A percentile compares a stretch with the other conserved stretches of the same genome.
Evolutionary conservation across 495 filamentous ascomycete genomes (phyloP).

Genomic region (Aspergillus saccharolyticus): DNA sequence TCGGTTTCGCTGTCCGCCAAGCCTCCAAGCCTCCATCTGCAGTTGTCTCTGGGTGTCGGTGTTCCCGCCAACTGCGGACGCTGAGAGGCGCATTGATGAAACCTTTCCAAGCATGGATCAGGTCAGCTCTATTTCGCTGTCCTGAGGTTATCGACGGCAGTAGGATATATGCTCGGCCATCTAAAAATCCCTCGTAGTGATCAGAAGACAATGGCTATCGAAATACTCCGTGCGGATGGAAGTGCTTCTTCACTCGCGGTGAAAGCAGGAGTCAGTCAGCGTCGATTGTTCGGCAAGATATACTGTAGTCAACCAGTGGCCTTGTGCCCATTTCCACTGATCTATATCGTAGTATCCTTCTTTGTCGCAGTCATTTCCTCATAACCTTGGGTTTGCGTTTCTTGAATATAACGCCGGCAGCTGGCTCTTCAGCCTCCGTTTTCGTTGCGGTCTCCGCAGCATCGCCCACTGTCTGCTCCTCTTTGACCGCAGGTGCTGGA

Average conservation of each 20-base stretch:
- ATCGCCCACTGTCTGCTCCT: slow-evolving; percentile 31
- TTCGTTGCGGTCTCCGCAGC: slow-evolving; percentile 4
- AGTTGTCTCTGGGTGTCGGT: neutral
- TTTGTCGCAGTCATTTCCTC: slow-evolving; percentile 24
- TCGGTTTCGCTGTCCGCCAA: neutral
- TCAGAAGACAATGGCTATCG: too few species aligned
- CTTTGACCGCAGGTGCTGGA: slow-evolving; percentile 24
- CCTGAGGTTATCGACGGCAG: too few species aligned
- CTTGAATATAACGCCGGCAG: slow-evolving; percentile 68
- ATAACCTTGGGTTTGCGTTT: slow-evolving; percentile 82
- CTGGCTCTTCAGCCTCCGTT: slow-evolving; percentile 25
- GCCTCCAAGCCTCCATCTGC: neutral
- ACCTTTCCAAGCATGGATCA: too few species aligned
- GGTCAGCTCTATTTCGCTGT: too few species aligned
- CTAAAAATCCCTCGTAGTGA: too few species aligned
- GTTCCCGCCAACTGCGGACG: neutral
- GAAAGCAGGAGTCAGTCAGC: too few species aligned
- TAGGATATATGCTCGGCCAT: too few species aligned
- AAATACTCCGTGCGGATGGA: too few species aligned
- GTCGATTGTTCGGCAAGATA: neutral
- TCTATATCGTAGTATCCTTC: neutral
- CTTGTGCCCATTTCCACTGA: neutral
- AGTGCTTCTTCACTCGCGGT: too few species aligned
- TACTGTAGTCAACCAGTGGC: too few species aligned
- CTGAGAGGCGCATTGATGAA: too few species aligned